phyloP scores from a whole-genome alignment of 1,284 basidiomycete genomes.

The Leccinum pachyderme region DNA sequence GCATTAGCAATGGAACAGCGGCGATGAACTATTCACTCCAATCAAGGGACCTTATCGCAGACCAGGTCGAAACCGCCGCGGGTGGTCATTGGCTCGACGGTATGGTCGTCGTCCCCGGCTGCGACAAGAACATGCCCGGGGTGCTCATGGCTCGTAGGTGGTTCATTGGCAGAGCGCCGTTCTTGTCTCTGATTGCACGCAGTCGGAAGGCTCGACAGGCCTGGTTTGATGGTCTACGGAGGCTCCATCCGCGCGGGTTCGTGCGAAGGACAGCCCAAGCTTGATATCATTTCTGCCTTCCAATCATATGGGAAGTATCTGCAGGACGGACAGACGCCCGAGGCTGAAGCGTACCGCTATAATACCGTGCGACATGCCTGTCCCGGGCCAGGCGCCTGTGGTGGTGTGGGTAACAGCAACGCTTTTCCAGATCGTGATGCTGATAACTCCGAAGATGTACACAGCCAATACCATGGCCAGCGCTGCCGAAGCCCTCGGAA shows the following conservation, averaged over 20 bases:
- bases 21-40: slow-evolving; percentile 96
- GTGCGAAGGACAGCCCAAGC: slow-evolving; percentile 74
- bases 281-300: slow-evolving; percentile 95
- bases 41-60: slow-evolving; percentile 95
- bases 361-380: slow-evolving; percentile 89
- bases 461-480: slow-evolving; percentile 98
- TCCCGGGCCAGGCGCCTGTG: slow-evolving; percentile 94
- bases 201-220: slow-evolving; percentile 93
- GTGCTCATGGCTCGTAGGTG: slow-evolving; percentile 88
- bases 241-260: slow-evolving; percentile 91
- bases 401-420: slow-evolving; percentile 64
- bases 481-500: slow-evolving; percentile 87
- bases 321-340: slow-evolving; percentile 80
- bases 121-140: slow-evolving; percentile 98
- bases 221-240: slow-evolving; percentile 95
- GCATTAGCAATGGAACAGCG: slow-evolving; percentile 93
- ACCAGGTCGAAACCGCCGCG: slow-evolving; percentile 94
- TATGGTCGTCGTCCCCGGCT: slow-evolving; percentile 94
- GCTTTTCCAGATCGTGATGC: slow-evolving; percentile 22
- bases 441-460: slow-evolving; percentile 67
- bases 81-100: slow-evolving; percentile 98
- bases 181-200: slow-evolving; percentile 24
- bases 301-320: slow-evolving; percentile 93
- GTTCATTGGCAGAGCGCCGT: slow-evolving; percentile 8
- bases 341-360: slow-evolving; percentile 80